A percentile compares a stretch with the other conserved stretches of the same genome.
Conservation (phyloP, 441 rosid species). For the Macaranga tanarius region DNA sequence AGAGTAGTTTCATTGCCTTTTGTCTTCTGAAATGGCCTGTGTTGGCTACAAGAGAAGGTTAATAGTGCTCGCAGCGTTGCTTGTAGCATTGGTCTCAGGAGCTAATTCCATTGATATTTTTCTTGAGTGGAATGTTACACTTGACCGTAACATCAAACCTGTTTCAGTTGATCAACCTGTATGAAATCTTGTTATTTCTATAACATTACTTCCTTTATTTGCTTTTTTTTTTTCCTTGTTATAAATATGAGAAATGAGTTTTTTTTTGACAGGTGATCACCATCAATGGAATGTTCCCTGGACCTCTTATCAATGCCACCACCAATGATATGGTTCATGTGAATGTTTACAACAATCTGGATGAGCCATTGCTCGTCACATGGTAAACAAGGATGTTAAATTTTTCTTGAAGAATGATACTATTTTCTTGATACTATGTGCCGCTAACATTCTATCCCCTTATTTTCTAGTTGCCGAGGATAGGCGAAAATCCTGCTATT, state of each 20-base stretch:
- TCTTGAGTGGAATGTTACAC: slow-evolving; percentile 45
- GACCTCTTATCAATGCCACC: slow-evolving; percentile 54
- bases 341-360: slow-evolving; percentile 54
- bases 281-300: slow-evolving; percentile 67
- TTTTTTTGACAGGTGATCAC: slow-evolving; percentile 34
- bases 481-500: too few species aligned
- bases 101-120: slow-evolving; percentile 34
- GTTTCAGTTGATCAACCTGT: slow-evolving; percentile 37
- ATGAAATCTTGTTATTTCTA: background rate
- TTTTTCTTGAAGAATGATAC: background rate
- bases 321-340: slow-evolving; percentile 51
- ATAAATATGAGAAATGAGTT: too few species aligned
- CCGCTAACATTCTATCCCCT: too few species aligned
- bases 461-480: too few species aligned
- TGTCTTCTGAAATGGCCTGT: slow-evolving; percentile 20
- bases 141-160: slow-evolving; percentile 29
- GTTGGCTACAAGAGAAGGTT: slow-evolving; percentile 11
- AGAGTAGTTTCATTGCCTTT: background rate
- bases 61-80: slow-evolving; percentile 5
- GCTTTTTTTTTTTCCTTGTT: too few species aligned
- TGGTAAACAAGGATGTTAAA: slow-evolving; percentile 32
- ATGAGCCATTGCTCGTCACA: slow-evolving; percentile 54
- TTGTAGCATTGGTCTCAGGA: slow-evolving; percentile 4
- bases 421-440: background rate
- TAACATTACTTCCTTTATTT: background rate